Evolutionary conservation across 2,329 filamentous ascomycete species (phyloP), one percentile per base, ranked within the genome.

Genomic region (Sporothrix mexicana): DNA sequence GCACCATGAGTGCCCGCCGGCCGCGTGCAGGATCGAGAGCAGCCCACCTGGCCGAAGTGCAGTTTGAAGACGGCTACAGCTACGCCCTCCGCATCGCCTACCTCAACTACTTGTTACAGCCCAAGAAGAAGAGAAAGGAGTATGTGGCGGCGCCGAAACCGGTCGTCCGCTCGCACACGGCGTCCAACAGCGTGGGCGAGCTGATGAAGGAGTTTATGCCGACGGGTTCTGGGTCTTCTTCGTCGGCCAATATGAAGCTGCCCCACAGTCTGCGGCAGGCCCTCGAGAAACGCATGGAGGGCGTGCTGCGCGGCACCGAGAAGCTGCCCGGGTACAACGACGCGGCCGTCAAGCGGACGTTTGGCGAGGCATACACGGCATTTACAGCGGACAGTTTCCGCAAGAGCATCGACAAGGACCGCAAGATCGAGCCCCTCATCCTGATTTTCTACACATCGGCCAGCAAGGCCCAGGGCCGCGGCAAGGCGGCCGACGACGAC

Each of bases 401-500:
- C 77, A 97, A 94, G 83, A 92, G 91, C 73, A 94, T 98, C 85
- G 94, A 98, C 79, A 97, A 97, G 83, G 95, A 98, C 81, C 89
- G 95, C 75, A 91, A 95, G 79, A 91, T 97, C 25, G 96, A 99
- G 82, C 95, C 97, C 75, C 84, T 98, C 69, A 90, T 99, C 69
- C 87, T 99, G 77, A 98, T 98, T 76, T 98, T 99, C 85, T 98
- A 97, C 83, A 97, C 95, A 1, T 92, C 93, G 75, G 95, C 96
- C 7, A 97, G 94, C 62, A 97, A 97, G 80, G 95, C 97, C 74
- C 88, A 97, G 78, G 81, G 93, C 77, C 77, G 93, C 80, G 88
- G 92, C 70, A 93, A 93, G 81, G 82, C 88, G 0, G 86, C 90
- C 0, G 92, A 92, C 64, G 95, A 98, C 80, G 94, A 97, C 80